These are phyloP conservation scores for Calonectria naviculata DNA, from an alignment of 2,329 filamentous ascomycete genomes.

Conservation along the genomic window DNA sequence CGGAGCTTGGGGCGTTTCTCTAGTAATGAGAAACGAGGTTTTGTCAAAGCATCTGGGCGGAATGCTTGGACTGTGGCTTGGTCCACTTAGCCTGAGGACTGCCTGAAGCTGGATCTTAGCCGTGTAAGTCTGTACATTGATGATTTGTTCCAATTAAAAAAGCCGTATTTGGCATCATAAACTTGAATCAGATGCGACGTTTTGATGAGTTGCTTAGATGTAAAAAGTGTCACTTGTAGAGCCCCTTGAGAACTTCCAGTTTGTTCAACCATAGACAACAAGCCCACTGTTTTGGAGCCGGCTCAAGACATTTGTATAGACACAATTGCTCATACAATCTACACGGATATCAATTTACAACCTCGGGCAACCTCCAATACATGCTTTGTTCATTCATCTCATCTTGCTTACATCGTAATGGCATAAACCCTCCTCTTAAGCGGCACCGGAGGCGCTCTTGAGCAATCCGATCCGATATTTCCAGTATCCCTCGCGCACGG, in stretches of 20 bases:
- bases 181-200: neutral
- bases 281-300: neutral
- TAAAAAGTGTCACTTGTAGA: too few relatives aligned
- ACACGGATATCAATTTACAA: neutral
- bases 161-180: too few relatives aligned
- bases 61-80: neutral
- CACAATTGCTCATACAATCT: neutral
- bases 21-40: neutral
- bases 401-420: neutral
- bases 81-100: neutral
- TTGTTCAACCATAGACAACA: neutral
- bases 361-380: neutral
- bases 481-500: conserved; percentile 93
- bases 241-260: too few relatives aligned
- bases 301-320: neutral
- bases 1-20: neutral
- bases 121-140: neutral
- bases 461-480: conserved; percentile 62
- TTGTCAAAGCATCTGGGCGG: neutral
- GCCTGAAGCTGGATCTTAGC: neutral
- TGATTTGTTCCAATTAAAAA: too few relatives aligned
- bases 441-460: conserved; percentile 11
- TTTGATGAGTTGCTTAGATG: too few relatives aligned
- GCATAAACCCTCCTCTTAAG: neutral
- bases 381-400: neutral